Evolutionary conservation across 495 filamentous ascomycete genomes (phyloP).

Genomic region (Oleoguttula mirabilis): DNA sequence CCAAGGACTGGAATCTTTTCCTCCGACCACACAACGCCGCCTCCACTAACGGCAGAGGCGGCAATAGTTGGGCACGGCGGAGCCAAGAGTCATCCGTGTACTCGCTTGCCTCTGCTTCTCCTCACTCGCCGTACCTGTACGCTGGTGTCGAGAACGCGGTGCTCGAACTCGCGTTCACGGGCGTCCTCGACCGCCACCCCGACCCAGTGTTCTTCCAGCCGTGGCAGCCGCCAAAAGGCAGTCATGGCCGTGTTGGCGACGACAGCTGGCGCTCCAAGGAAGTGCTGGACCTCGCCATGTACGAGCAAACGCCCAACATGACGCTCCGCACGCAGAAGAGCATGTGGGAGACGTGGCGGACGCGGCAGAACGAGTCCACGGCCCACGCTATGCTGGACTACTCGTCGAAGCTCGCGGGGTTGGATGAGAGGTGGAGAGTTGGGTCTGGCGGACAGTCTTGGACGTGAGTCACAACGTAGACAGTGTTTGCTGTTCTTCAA

Average conservation of each 20-base stretch:
- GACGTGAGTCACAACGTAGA: too few relatives aligned
- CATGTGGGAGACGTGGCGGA: slow-evolving; percentile 14
- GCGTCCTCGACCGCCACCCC: slow-evolving; percentile 29
- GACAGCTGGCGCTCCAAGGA: slow-evolving; percentile 6
- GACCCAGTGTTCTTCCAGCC: slow-evolving; percentile 22
- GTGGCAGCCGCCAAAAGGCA: neutral
- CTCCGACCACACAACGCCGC: slow-evolving; percentile 7
- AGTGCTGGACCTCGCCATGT: slow-evolving; percentile 28
- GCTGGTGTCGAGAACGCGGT: slow-evolving; percentile 43
- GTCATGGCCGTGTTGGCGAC: neutral
- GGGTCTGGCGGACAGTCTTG: too few relatives aligned
- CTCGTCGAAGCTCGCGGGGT: neutral
- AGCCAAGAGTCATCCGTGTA: slow-evolving; percentile 39
- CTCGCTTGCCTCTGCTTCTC: slow-evolving; percentile 45
- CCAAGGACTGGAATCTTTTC: slow-evolving; percentile 21
- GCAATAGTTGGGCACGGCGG: slow-evolving; percentile 21
- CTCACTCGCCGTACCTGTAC: slow-evolving; percentile 44
- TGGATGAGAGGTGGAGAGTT: slow-evolving; percentile 10
- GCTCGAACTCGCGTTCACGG: slow-evolving; percentile 42
- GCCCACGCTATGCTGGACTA: neutral
- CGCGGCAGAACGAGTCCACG: neutral
- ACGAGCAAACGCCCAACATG: slow-evolving; percentile 21
- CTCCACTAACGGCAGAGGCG: neutral
- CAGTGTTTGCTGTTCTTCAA: too few relatives aligned
- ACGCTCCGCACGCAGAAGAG: slow-evolving; percentile 24